phyloP scores from a whole-genome alignment of 805 yeast genomes.

The Candida maltosa region DNA sequence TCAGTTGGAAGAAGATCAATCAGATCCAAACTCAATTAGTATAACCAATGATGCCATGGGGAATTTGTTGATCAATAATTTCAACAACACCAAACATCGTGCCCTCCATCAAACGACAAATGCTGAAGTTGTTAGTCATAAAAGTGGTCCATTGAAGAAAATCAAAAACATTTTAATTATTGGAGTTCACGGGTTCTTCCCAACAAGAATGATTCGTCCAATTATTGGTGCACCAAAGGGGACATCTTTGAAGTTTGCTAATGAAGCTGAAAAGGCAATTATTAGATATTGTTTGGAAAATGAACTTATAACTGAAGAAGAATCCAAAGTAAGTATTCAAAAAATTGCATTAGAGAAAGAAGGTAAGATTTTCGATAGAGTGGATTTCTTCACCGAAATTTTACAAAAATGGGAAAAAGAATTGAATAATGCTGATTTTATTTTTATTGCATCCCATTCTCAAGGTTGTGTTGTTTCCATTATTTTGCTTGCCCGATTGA shows the following conservation, averaged over 20 bases:
- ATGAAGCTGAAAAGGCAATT: slow-evolving; percentile 81
- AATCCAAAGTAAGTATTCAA: slow-evolving; percentile 53
- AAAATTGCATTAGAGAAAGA: slow-evolving; percentile 93
- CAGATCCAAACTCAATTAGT: slow-evolving; percentile 30
- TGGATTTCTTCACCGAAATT: slow-evolving; percentile 71
- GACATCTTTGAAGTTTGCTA: slow-evolving; percentile 85
- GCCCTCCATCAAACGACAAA: slow-evolving; percentile 8
- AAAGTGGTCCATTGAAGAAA: slow-evolving; percentile 24
- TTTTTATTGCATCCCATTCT: slow-evolving; percentile 91
- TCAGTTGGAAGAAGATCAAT: slow-evolving; percentile 23
- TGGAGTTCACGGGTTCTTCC: slow-evolving; percentile 97
- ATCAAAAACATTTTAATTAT: slow-evolving; percentile 69
- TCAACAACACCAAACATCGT: slow-evolving; percentile 10
- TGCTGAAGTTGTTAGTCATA: slow-evolving; percentile 19
- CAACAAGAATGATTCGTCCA: slow-evolving; percentile 79
- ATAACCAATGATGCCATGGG: slow-evolving; percentile 42
- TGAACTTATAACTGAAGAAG: slow-evolving; percentile 29
- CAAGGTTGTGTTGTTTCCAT: slow-evolving; percentile 95
- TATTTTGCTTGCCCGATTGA: slow-evolving; percentile 67
- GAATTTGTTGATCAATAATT: slow-evolving; percentile 31
- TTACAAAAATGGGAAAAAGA: slow-evolving; percentile 64
- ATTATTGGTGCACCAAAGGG: slow-evolving; percentile 95
- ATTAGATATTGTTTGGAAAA: slow-evolving; percentile 54
- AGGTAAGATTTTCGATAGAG: slow-evolving; percentile 85
- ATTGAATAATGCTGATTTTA: slow-evolving; percentile 68